Evolutionary conservation across 2,329 filamentous ascomycete species (phyloP), one percentile per base, ranked within the genome.

Genomic region (Fusarium camptoceras): DNA sequence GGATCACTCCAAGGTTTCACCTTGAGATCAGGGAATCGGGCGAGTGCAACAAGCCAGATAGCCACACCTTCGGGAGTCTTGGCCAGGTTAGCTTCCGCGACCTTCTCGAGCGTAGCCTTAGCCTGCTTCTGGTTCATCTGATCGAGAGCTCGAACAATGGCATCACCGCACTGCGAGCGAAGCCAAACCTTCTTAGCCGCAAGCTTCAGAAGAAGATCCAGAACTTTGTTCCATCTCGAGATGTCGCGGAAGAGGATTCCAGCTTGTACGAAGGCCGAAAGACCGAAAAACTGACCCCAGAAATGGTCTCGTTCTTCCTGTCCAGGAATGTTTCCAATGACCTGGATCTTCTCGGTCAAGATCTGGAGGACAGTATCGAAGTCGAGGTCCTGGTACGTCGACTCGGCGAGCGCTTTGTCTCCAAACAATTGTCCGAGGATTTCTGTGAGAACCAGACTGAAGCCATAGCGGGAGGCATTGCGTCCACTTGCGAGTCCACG

Each of bases 51-150:
- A 31, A 98, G 84, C 94, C 94, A 98, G 59, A 98, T 88, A 1
- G 93, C 94, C 24, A 98, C 89, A 9, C 94, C 95, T 78, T 98
- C 95, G 0, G 94, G 91, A 0, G 94, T 95, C 78, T 92, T 92
- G 11, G 90, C 88, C 50, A 97, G 83, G 12, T 91, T 90, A 50
- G 88, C 86, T 18, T 88, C 84, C 22, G 85, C 83, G 11, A 97
- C 77, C 41, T 85, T 86, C 63, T 88, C 81, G 37, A 97, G 82
- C 0, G 91, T 89, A 27, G 84, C 80, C 74, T 90, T 85, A 2
- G 88, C 88, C 59, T 88, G 86, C 59, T 85, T 82, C 72, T 86
- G 80, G 39, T 83, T 81, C 83, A 88, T 88, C 74, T 90, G 89
- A 31, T 86, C 85, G 39, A 96, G 79, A 16, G 91, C 89, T 76